Evolutionary conservation across 2,329 filamentous ascomycete species (phyloP).

Genomic region (Davidsoniella eucalypti): DNA sequence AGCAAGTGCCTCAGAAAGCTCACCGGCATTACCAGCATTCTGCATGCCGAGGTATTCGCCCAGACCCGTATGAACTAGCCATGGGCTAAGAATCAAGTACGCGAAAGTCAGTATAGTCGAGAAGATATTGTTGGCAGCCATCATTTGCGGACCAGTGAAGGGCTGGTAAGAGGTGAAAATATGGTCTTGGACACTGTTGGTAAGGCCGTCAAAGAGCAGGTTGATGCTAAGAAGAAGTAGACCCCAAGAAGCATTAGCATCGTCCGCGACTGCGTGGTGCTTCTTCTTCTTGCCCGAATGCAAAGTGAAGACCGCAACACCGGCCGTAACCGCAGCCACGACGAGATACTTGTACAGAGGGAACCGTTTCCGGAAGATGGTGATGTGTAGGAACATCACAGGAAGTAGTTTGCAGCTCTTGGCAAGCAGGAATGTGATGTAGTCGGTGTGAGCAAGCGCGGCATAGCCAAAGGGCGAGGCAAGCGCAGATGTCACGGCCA

Average conservation of each 20-base stretch:
- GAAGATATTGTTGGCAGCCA: slow-evolving; percentile 93
- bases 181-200: slow-evolving; percentile 91
- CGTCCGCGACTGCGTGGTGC: slow-evolving; percentile 25
- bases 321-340: slow-evolving; percentile 74
- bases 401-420: slow-evolving; percentile 98
- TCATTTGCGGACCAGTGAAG: slow-evolving; percentile 93
- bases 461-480: slow-evolving; percentile 95
- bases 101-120: slow-evolving; percentile 57
- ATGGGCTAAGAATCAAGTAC: slow-evolving; percentile 67
- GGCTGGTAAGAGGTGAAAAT: slow-evolving; percentile 68
- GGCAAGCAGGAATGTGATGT: slow-evolving; percentile 91
- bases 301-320: slow-evolving; percentile 88
- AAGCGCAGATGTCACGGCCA: slow-evolving; percentile 74
- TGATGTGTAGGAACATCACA: slow-evolving; percentile 93
- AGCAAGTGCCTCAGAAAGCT: slow-evolving; percentile 59
- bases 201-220: slow-evolving; percentile 85
- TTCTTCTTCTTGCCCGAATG: slow-evolving; percentile 49
- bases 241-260: slow-evolving; percentile 57
- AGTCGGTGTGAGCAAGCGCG: slow-evolving; percentile 83
- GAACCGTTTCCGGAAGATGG: slow-evolving; percentile 74
- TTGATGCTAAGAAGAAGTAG: slow-evolving; percentile 75
- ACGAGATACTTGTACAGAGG: slow-evolving; percentile 95
- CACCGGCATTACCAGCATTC: slow-evolving; percentile 48
- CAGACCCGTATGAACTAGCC: slow-evolving; percentile 51
- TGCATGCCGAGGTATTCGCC: slow-evolving; percentile 52